Evolutionary conservation across 164 flowering plant species (phyloP), one percentile per base, ranked within the genome.

Genomic region (Sextonia rubra): DNA sequence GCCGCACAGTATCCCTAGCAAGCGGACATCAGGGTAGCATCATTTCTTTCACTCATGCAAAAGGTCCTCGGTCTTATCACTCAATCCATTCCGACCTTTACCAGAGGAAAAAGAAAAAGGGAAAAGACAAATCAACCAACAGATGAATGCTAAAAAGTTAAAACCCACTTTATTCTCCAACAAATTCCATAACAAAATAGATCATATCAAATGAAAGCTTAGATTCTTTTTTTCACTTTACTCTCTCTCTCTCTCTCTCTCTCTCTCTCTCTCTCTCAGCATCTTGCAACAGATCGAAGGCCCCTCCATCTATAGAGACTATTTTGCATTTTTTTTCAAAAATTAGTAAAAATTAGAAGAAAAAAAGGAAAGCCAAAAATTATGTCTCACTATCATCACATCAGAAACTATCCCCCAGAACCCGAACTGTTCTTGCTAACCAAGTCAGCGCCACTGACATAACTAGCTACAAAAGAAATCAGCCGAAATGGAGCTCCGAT

Each of bases 361-460:
- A 64, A 2, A 27, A 26, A 4, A 64, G 20, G 27, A 29, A 29
- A 26, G 3, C 44, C 44, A 52, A 52, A 15, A 20, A 37, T 37
- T 37, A 17, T 52, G 17, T 52, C 17, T 52, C 17, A 20, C 7
- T 18, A 18, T 5, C 58, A 52, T 52, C n/a, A 29, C 24, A 64
- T 64, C 8, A 64, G n/a, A 17, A 30, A 29, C 30, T 64, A 64
- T 18, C 44, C 18, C 3, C n/a, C 67, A 27, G 67, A 15, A 61
- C 17, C 64, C 14, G 11, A 61, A 64, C 67, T 64, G n/a, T 64
- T 81, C 72, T 85, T 80, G 75, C 80, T 67, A 26, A 89, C 95
- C 86, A 96, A 82, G 84, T 95, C 99, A 30, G 97, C 98, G 63
- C 99, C 99, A 60, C 92, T 93, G 20, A 95, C 98, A 74, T 93